Evolutionary conservation across 2,329 filamentous ascomycete species (phyloP), one percentile per base, ranked within the genome.

Genomic region (Coniochaeta sp.): DNA sequence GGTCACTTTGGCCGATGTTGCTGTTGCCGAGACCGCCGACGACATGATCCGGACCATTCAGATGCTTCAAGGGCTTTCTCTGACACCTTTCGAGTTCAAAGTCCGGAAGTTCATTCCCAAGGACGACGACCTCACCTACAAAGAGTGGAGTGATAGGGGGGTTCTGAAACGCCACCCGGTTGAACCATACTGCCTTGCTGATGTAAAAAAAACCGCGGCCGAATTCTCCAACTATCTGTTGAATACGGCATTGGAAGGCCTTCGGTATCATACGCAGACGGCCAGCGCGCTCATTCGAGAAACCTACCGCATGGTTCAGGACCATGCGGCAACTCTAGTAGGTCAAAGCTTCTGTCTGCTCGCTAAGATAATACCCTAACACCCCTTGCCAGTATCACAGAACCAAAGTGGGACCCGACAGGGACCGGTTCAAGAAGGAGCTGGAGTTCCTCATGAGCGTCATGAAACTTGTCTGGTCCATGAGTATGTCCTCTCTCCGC

Each of bases 21-120:
- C 82, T 58, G 68, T 82, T 1, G 12, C 47, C 47, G 74, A 75
- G 56, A 74, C 74, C 64, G 59, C 64, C 5, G 62, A 65, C 30
- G 61, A 67, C 0, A 58, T 64, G 0, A 50, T 71, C 4, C 66
- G 69, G 28, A 68, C 65, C 14, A 76, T 83, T 28, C 58, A 71
- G 12, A 68, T 82, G 40, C 65, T 68, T 1, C 73, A 78, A 44
- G 74, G 73, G 1, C 65, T 77, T 17, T 22, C 30, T 19, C 17
- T 36, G 58, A 66, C 63, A 2, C 75, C 79, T 0, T 65, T 82
- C 14, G 57, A 47, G 1, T 62, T 81, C 17, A 62, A 66, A 0
- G 78, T 82, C 1, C 72, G 76, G n/a, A 67, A 66, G 17, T 82
- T 82, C 62, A 64, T 59, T 2, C 74, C 77, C 0, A 65, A 54